Conservation (phyloP, 139 green algal genomes). For the Haematococcus lacustris region DNA sequence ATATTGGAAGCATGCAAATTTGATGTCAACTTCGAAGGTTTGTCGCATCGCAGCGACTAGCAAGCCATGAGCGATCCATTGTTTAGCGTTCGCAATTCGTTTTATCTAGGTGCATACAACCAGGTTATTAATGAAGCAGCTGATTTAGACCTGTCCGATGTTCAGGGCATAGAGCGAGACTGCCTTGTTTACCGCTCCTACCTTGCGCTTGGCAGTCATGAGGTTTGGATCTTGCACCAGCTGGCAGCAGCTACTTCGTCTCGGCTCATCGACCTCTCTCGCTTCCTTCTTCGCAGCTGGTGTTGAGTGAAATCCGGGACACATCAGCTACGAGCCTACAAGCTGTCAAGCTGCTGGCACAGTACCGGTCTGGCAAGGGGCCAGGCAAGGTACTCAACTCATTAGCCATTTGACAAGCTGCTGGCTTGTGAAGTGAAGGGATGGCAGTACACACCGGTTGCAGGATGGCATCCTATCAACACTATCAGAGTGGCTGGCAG, state of each 20-base stretch:
- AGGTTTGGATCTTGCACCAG: slow-evolving; percentile 49
- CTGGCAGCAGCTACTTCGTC: not conserved
- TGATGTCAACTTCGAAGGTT: no score
- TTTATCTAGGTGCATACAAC: slow-evolving; percentile 91
- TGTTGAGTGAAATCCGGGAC: slow-evolving; percentile 81
- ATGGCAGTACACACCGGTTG: slow-evolving; percentile 4
- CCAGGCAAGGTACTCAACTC: slow-evolving; percentile 41
- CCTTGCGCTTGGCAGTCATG: slow-evolving; percentile 86
- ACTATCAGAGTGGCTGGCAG: slow-evolving; percentile 67
- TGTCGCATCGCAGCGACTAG: no score
- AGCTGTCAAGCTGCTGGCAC: slow-evolving; percentile 84
- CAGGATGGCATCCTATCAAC: slow-evolving; percentile 57
- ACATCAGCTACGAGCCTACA: slow-evolving; percentile 66
- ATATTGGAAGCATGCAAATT: no score
- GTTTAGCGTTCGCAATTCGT: slow-evolving; percentile 84
- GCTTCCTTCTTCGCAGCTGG: slow-evolving; percentile 61
- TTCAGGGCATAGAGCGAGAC: slow-evolving; percentile 74
- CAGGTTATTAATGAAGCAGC: slow-evolving; percentile 81
- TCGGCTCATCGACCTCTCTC: not conserved
- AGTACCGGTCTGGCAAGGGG: slow-evolving; percentile 57
- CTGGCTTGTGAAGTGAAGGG: slow-evolving; percentile 2
- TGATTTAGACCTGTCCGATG: slow-evolving; percentile 70
- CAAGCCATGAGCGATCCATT: slow-evolving; percentile 72
- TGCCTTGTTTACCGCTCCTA: slow-evolving; percentile 88
- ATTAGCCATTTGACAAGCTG: not conserved